Conservation (phyloP, 2,329 filamentous ascomycete genomes). For the Thelonectria rubi region DNA sequence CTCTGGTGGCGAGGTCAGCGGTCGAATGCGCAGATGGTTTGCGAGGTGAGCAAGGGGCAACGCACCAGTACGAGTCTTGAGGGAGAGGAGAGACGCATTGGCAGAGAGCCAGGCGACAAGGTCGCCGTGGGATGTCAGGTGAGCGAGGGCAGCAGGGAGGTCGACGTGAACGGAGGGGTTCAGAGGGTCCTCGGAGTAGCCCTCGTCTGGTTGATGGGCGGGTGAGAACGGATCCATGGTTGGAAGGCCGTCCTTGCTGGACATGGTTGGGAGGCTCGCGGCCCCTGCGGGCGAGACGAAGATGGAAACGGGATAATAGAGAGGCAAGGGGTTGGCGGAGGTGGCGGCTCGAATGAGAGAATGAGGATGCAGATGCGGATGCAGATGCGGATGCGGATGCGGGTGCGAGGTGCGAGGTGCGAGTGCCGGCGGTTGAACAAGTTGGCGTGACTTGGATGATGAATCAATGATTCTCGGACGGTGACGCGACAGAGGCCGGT, state of each 20-base stretch:
- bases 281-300: slow-evolving; percentile 32
- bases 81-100: slow-evolving; percentile 59
- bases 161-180: slow-evolving; percentile 52
- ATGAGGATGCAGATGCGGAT: slow-evolving; percentile 13
- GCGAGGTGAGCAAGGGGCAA: slow-evolving; percentile 17
- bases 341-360: not conserved
- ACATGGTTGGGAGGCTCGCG: slow-evolving; percentile 40
- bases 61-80: slow-evolving; percentile 61
- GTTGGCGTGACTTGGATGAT: not conserved
- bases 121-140: slow-evolving; percentile 53
- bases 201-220: slow-evolving; percentile 76
- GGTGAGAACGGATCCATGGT: slow-evolving; percentile 60
- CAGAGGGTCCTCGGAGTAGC: slow-evolving; percentile 82
- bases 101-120: slow-evolving; percentile 60
- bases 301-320: slow-evolving; percentile 9
- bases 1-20: slow-evolving; percentile 60
- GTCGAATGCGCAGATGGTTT: not conserved
- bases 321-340: not conserved
- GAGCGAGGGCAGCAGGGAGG: slow-evolving; percentile 46
- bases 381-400: slow-evolving; percentile 1
- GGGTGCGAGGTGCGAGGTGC: not conserved
- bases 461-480: not conserved
- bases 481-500: not conserved
- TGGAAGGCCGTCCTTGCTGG: slow-evolving; percentile 40
- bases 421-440: not conserved